Conservation (phyloP, 2,329 filamentous ascomycete genomes). For the Coniochaeta prunicola region DNA sequence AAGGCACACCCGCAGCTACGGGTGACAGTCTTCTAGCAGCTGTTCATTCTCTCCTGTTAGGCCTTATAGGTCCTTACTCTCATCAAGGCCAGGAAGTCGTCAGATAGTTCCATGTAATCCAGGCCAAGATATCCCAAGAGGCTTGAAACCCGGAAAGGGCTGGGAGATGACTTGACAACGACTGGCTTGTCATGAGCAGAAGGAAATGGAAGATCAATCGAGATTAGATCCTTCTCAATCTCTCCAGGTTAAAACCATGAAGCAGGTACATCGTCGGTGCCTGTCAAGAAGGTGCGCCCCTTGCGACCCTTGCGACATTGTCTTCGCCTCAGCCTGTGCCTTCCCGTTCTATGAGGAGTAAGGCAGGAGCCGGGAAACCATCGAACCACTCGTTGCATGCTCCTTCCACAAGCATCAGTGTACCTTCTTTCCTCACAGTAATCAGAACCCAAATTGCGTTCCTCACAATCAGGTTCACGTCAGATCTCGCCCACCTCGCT, state of each 20-base stretch:
- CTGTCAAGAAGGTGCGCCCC: background rate
- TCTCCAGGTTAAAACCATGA: background rate
- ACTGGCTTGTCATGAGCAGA: no score
- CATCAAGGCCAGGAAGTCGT: no score
- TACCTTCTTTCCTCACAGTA: background rate
- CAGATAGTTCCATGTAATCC: no score
- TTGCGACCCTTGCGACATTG: background rate
- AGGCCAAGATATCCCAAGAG: no score
- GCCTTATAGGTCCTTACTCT: background rate
- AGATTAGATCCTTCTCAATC: no score
- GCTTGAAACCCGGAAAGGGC: no score
- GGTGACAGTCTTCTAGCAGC: background rate
- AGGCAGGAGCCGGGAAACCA: background rate
- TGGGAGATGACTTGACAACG: no score
- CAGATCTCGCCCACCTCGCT: conserved; percentile 1
- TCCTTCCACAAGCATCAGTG: background rate
- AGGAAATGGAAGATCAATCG: no score
- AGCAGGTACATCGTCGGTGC: background rate
- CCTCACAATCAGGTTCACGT: background rate
- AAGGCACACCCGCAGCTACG: background rate
- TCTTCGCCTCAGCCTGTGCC: background rate
- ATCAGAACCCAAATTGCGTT: background rate
- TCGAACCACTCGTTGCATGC: background rate
- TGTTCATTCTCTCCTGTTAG: background rate
- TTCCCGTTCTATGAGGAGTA: background rate